Base-by-base conservation (phyloP, 257 asterid genomes). In the Solanum pennellii region DNA sequence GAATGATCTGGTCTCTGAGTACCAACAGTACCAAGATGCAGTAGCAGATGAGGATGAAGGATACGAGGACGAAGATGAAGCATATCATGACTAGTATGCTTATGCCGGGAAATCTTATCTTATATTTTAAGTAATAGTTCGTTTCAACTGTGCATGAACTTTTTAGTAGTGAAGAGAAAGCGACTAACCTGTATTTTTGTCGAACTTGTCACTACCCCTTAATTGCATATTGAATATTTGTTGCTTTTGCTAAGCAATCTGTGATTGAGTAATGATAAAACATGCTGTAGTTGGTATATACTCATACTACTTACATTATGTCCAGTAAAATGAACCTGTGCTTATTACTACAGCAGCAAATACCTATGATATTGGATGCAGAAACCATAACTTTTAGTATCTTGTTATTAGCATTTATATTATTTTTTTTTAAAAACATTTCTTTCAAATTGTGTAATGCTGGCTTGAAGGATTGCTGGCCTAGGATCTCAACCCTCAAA, bases 31-130 rank as follows among this genome's bases (percentile, higher is more conserved):
- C 23, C 90, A 89, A 65, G 90, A 89, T 83, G 90, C 90, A 45
- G 87, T 88, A 21, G 90, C 90, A n/a, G 90, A 89, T 59, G 92
- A 90, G 77, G 91, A 90, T 31, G 89, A 86, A 9, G 91, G 49
- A 39, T 87, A 72, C 15, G 89, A 90, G 88, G 89, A 88, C 5
- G 89, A 89, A 65, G 91, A 89, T 12, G 60, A 47, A 31, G 90
- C 87, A 25, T 74, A 60, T 52, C 71, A 72, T 9, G 88, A 86
- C 21, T 86, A 71, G 41, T 86, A 37, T 9, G 76, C 44, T 68
- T 23, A 10, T 84, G 12, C 29, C 9, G 12, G 49, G 84, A 41
- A 52, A 21, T 76, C 71, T 33, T 25, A 72, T 29, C 69, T 73
- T 47, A 69, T 73, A 65, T 49, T 49, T 83, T 47, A 83, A 75